Evolutionary conservation across 495 filamentous ascomycete species (phyloP), one percentile per base, ranked within the genome.

Genomic region (Penicillium verhagenii): DNA sequence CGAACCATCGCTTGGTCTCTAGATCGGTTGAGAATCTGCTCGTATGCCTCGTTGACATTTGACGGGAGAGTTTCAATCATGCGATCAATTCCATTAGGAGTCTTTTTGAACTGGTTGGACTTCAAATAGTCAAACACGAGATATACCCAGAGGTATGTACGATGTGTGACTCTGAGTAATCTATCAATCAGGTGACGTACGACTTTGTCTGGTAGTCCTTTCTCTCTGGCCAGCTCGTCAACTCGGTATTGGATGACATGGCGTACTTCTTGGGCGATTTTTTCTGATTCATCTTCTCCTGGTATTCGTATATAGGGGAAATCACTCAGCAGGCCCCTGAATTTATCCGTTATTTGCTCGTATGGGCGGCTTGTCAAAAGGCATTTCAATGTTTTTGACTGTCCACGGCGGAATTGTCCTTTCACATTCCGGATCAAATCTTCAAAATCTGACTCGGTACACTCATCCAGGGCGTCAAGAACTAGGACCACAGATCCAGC

Each of bases 391-490:
- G 19, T 52, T 11, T 9, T 18, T 26, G 47, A 35, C 21, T 40
- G 33, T 8, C 9, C 35, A n/a, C 6, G 4, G 13, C 6, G 1
- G 19, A 21, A 10, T n/a, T 19, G n/a, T 48, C 25, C 33, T 23
- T 50, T 44, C 37, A 48, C 44, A 6, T 40, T 56, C 14, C 21
- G n/a, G 13, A 73, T 55, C 2, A 69, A 59, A n/a, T 40, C 31
- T n/a, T 47, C 25, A 24, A 26, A 46, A 21, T 60, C 59, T 11
- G 19, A 46, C 20, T 52, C 44, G 1, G 13, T 52, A 47, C 73
- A 79, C 59, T 79, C 74, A 43, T 79, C 75, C 7, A 79, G 52
- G n/a, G 61, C 75, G 50, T 79, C 75, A 1, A 77, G 51, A 28
- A 79, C 56, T 54, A 70, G 68, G 23, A 72, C 61, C 4, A 70